Percentiles rank a stretch among this genome's conserved stretches.
These are phyloP conservation scores for Thymus quinquecostatus DNA, from an alignment of 257 asterid genomes.

Conservation along the genomic window DNA sequence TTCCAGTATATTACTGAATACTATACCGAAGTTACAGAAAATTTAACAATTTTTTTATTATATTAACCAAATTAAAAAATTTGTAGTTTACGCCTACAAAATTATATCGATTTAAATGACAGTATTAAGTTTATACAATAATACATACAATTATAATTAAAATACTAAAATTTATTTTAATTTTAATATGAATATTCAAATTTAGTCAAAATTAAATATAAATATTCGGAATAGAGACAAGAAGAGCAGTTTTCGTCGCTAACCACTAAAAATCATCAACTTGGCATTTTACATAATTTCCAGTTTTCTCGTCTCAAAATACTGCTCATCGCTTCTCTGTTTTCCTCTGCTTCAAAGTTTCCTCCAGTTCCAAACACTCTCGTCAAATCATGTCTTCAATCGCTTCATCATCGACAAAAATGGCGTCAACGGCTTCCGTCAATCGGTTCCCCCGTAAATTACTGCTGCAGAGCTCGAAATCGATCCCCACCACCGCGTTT, in stretches of 20 bases:
- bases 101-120: no score
- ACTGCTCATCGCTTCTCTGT: background rate
- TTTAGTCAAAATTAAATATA: no score
- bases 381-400: background rate
- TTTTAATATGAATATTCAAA: no score
- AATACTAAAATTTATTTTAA: no score
- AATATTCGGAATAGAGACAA: background rate
- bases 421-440: slow-evolving; percentile 67
- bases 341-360: background rate
- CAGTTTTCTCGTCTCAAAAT: background rate
- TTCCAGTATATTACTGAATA: no score
- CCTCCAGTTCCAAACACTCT: background rate
- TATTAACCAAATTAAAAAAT: no score
- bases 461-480: slow-evolving; percentile 18
- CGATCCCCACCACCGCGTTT: slow-evolving; percentile 8
- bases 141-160: no score
- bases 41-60: no score
- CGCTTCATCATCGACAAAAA: slow-evolving; percentile 32
- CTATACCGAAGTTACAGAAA: no score
- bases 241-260: no score
- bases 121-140: no score
- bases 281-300: background rate
- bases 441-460: slow-evolving; percentile 40
- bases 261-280: background rate
- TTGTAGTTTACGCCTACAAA: no score